phyloP scores from a whole-genome alignment of 306 rosid species.

The Castanea crenata region DNA sequence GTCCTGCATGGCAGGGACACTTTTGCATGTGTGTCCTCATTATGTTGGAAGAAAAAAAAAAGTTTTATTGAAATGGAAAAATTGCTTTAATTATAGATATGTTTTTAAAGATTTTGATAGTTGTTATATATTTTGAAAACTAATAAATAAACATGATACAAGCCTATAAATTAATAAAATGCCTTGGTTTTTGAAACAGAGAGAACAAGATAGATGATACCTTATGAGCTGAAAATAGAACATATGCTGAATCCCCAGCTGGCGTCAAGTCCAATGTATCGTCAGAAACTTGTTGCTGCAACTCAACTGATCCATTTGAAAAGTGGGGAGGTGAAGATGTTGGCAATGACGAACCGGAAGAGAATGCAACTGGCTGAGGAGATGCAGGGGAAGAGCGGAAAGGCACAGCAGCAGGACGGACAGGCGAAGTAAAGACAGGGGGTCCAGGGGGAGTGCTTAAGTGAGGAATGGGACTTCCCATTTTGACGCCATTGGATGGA shows the following conservation, averaged over 20 bases:
- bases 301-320: conserved; percentile 54
- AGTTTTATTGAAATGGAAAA: no score
- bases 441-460: conserved; percentile 98
- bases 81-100: no score
- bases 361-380: conserved; percentile 89
- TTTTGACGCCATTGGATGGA: conserved; percentile 63
- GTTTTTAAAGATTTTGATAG: no score
- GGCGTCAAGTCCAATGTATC: conserved; percentile 39
- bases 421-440: conserved; percentile 88
- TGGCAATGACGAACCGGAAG: conserved; percentile 62
- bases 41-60: no score
- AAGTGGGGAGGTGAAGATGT: conserved; percentile 54
- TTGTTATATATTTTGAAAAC: no score
- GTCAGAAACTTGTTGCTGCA: conserved; percentile 59
- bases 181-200: conserved; percentile 5
- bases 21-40: no score
- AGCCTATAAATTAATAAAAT: no score
- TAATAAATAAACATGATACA: no score
- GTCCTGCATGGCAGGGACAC: no score
- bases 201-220: conserved; percentile 36
- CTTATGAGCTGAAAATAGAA: conserved; percentile 88
- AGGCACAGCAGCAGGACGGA: conserved; percentile 93
- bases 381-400: conserved; percentile 88
- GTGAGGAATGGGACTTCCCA: conserved; percentile 71
- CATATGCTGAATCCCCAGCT: conserved; percentile 64